Evolutionary conservation across 164 flowering plant genomes (phyloP).

Genomic region (Kalanchoe fedtschenkoi): DNA sequence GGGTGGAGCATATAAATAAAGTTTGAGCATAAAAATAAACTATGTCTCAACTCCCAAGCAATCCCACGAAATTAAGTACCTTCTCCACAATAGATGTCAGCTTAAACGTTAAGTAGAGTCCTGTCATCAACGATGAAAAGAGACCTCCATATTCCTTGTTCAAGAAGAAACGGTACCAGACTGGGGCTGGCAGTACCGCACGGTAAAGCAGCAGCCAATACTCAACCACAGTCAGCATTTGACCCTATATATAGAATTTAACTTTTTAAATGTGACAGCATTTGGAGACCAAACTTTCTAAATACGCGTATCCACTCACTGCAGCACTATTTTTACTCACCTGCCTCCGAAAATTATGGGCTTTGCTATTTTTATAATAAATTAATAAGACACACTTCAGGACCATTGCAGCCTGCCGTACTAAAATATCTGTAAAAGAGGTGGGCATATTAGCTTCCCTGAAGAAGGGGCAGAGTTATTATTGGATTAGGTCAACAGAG

Average conservation of each 20-base stretch:
- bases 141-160: slow-evolving; percentile 98
- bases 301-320: not conserved
- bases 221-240: slow-evolving; percentile 88
- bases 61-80: too few species aligned
- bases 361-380: slow-evolving; percentile 84
- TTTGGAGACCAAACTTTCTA: not conserved
- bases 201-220: slow-evolving; percentile 80
- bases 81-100: slow-evolving; percentile 96
- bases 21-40: too few species aligned
- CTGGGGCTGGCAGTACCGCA: slow-evolving; percentile 90
- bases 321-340: slow-evolving; percentile 18
- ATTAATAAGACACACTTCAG: slow-evolving; percentile 65
- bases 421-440: slow-evolving; percentile 68
- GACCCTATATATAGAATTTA: slow-evolving; percentile 48
- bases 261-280: not conserved
- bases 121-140: slow-evolving; percentile 95
- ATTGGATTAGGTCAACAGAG: not conserved
- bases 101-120: slow-evolving; percentile 90
- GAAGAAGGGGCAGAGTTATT: not conserved
- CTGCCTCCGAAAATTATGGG: slow-evolving; percentile 87
- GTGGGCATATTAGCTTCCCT: slow-evolving; percentile 1
- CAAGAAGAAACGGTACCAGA: slow-evolving; percentile 97
- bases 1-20: not conserved
- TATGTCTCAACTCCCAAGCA: not conserved
- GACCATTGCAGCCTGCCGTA: slow-evolving; percentile 86